A percentile compares a stretch with the other conserved stretches of the same genome.
These are phyloP conservation scores for Cubamyces lactineus DNA, from an alignment of 768 basidiomycete species.

Conservation along the genomic window DNA sequence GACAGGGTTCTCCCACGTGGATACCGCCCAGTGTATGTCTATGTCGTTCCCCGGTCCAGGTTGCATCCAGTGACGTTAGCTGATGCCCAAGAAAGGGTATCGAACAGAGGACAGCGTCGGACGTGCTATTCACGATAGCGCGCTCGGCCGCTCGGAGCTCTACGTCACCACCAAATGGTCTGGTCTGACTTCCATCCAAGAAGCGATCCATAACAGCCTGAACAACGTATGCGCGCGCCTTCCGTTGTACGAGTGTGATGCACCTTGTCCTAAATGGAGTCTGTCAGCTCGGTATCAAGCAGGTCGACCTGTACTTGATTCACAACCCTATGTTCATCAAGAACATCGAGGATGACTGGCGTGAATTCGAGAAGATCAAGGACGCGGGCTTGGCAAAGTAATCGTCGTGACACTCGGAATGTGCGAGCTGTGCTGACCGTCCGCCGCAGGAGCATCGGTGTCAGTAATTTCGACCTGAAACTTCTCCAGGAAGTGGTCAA, in stretches of 20 bases:
- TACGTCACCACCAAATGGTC: slow-evolving; percentile 54
- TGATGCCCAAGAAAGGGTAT: no score
- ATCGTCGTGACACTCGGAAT: background rate
- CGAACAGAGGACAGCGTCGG: slow-evolving; percentile 44
- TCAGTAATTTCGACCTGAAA: slow-evolving; percentile 64
- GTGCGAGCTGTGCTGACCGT: background rate
- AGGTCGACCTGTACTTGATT: slow-evolving; percentile 74
- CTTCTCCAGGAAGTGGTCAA: slow-evolving; percentile 56
- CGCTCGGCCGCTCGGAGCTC: slow-evolving; percentile 39
- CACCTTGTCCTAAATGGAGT: background rate
- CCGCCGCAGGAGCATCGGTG: slow-evolving; percentile 63
- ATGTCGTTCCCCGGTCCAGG: no score
- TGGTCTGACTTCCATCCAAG: slow-evolving; percentile 40
- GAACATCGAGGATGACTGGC: slow-evolving; percentile 49
- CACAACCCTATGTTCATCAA: slow-evolving; percentile 47
- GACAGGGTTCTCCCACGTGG: slow-evolving; percentile 63
- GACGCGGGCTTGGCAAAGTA: slow-evolving; percentile 45
- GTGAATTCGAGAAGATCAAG: slow-evolving; percentile 57
- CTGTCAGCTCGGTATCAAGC: slow-evolving; percentile 59
- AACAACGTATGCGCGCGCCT: slow-evolving; percentile 42
- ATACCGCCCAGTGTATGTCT: slow-evolving; percentile 56
- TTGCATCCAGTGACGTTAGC: no score
- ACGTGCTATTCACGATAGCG: slow-evolving; percentile 40
- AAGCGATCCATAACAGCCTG: slow-evolving; percentile 52
- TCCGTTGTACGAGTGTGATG: no score